Base-by-base conservation (phyloP, 2,329 filamentous ascomycete species). In the Aspergillus cejpii region DNA sequence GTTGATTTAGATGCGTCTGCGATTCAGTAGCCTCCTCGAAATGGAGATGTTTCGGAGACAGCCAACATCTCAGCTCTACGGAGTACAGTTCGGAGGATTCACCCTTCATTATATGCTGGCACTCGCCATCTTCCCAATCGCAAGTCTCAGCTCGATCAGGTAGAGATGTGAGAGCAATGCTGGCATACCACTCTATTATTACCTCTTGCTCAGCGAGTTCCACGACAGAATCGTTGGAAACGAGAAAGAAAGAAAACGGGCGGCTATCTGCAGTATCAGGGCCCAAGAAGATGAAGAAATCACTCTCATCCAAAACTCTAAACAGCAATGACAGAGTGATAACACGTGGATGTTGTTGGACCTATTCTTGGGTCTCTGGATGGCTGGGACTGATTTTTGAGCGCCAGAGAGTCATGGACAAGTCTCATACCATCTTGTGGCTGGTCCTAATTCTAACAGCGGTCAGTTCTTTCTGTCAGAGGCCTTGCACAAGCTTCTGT, bases 161-260 rank as follows among this genome's bases (percentile, higher is more conserved):
- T 24, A 24, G 23, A 24, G 23, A 24, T 24, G 3, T 3, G 11
- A 6, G 11, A 10, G 29, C 39, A 23, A 28, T 48, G 44, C 49
- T 42, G 41, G 29, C 40, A 39, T 41, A 24, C 41, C 28, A 33
- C 37, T 48, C 19, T 47, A 39, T 44, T 42, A 41, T 44, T 41
- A 15, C 39, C 41, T 39, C 37, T 43, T 43, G 28, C 17, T 8
- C 14, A 19, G 39, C 28, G 36, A 54, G 62, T 66, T 62, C 44
- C 62, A 66, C 63, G 34, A 44, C 62, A 60, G 56, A 57, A 55
- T 56, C 58, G 58, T 61, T 61, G 54, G 43, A 52, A 46, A 44
- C 23, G 4, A 8, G 15, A 19, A 34, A 17, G 31, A 34, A 34
- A 2, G 15, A 54, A 50, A 64, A 64, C 61, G 61, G 61, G 44